A percentile compares a stretch with the other conserved stretches of the same genome.
phyloP scores from a whole-genome alignment of 768 basidiomycete species.

The Mycena galericulata region DNA sequence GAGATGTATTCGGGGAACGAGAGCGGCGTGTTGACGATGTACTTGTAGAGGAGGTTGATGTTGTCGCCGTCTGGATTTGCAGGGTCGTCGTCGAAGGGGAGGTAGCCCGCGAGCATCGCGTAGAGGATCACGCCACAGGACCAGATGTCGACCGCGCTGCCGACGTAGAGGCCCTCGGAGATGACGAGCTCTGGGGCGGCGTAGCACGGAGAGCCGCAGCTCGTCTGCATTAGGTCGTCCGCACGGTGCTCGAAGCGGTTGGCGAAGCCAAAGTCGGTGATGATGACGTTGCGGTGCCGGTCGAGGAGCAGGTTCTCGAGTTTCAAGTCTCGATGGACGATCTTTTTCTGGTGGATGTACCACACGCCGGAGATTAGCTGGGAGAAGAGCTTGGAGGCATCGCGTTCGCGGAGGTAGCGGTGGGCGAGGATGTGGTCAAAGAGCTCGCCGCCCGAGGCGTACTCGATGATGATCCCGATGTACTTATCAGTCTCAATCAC shows the following conservation, averaged over 20 bases:
- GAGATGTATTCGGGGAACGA: conserved; percentile 98
- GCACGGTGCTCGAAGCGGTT: conserved; percentile 94
- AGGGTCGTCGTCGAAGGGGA: conserved; percentile 99
- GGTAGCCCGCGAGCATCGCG: conserved; percentile 96
- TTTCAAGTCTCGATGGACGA: conserved; percentile 99
- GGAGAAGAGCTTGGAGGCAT: conserved; percentile 95
- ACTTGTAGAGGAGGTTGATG: conserved; percentile 98
- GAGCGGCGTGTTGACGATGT: conserved; percentile 97
- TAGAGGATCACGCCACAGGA: conserved; percentile 96
- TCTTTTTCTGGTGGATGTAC: conserved; percentile 91
- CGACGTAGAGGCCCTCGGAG: conserved; percentile 96
- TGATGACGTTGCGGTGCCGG: conserved; percentile 97
- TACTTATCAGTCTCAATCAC: conserved; percentile 99
- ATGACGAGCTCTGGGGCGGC: conserved; percentile 99
- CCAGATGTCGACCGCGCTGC: conserved; percentile 98
- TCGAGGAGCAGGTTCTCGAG: conserved; percentile 98
- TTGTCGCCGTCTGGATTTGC: conserved; percentile 99
- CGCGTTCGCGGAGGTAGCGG: conserved; percentile 93
- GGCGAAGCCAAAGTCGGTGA: conserved; percentile 99
- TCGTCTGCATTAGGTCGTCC: conserved; percentile 98
- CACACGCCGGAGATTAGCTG: conserved; percentile 98
- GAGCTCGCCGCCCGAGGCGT: conserved; percentile 97
- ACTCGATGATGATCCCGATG: conserved; percentile 99
- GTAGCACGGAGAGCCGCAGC: conserved; percentile 97
- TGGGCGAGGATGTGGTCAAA: conserved; percentile 99